Conservation (phyloP, 495 filamentous ascomycete genomes). For the Cercophora newfieldiana region DNA sequence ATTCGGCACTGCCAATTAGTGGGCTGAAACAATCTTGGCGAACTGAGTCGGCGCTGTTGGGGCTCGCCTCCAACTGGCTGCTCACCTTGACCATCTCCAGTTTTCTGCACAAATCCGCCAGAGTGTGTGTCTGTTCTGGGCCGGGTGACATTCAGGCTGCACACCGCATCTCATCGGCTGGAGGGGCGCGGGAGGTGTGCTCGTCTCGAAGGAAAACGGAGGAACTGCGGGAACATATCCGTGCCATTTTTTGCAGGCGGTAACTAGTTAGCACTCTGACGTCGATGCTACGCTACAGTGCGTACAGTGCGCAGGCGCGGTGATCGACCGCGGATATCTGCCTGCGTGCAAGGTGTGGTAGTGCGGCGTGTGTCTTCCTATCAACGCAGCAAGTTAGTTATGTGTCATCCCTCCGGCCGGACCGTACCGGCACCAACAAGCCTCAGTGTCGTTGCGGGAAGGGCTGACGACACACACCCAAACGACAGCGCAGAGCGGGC, state of each 20-base stretch:
- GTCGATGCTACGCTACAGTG: slow-evolving; percentile 10
- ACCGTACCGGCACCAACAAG: slow-evolving; percentile 13
- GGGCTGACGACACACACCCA: background rate
- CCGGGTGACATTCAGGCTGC: slow-evolving; percentile 2
- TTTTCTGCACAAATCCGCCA: background rate
- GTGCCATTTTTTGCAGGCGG: background rate
- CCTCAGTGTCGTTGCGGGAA: background rate
- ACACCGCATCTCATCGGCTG: slow-evolving; percentile 6
- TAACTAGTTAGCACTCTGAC: background rate
- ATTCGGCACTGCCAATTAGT: slow-evolving; percentile 10
- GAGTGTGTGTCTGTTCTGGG: background rate
- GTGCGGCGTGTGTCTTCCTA: background rate
- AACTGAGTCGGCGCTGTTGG: background rate
- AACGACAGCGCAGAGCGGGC: background rate
- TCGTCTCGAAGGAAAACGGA: slow-evolving; percentile 9
- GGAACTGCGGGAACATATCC: slow-evolving; percentile 2
- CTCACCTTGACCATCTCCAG: slow-evolving; percentile 13
- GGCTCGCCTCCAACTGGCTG: background rate
- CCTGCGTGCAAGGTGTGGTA: background rate
- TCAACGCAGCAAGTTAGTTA: background rate
- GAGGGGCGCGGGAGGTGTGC: background rate
- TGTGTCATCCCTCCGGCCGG: slow-evolving; percentile 22
- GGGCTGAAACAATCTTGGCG: slow-evolving; percentile 11
- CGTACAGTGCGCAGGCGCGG: slow-evolving; percentile 10
- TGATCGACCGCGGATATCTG: slow-evolving; percentile 1